phyloP scores from a whole-genome alignment of 2,329 filamentous ascomycete genomes.

The Fusarium subglutinans region DNA sequence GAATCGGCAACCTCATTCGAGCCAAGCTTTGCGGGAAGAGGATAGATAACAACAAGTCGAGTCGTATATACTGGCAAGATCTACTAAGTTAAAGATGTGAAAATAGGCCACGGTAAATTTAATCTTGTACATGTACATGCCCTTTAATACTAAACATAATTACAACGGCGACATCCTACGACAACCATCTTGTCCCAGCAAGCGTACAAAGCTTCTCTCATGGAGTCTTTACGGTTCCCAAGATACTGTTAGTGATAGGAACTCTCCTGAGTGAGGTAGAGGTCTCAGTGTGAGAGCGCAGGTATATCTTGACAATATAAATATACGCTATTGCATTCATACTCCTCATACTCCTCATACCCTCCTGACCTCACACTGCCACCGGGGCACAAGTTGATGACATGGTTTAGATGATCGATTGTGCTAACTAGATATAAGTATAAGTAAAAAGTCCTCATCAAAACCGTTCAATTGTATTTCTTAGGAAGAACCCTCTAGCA shows the following conservation, averaged over 20 bases:
- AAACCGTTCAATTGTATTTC: too few relatives aligned
- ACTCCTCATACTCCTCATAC: too few relatives aligned
- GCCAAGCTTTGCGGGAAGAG: not conserved
- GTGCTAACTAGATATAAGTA: too few relatives aligned
- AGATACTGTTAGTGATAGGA: fast-evolving
- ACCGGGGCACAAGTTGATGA: not conserved
- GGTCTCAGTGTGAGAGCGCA: too few relatives aligned
- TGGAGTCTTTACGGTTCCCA: too few relatives aligned
- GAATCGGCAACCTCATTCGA: not conserved
- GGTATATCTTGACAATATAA: not conserved
- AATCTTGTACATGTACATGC: not conserved
- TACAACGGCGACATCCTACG: not conserved
- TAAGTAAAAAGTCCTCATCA: too few relatives aligned
- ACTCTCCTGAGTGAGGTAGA: too few relatives aligned
- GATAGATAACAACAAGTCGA: not conserved
- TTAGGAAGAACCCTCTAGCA: not conserved
- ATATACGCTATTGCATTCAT: not conserved
- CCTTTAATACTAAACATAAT: not conserved
- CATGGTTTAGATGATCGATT: too few relatives aligned
- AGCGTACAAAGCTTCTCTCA: not conserved
- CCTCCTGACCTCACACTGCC: not conserved
- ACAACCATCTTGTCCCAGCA: not conserved
- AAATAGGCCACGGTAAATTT: too few relatives aligned
- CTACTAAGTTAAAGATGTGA: too few relatives aligned
- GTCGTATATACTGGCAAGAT: not conserved